These are phyloP conservation scores for Kuraishia ogatae DNA, from an alignment of 805 yeast species.

Conservation along the genomic window DNA sequence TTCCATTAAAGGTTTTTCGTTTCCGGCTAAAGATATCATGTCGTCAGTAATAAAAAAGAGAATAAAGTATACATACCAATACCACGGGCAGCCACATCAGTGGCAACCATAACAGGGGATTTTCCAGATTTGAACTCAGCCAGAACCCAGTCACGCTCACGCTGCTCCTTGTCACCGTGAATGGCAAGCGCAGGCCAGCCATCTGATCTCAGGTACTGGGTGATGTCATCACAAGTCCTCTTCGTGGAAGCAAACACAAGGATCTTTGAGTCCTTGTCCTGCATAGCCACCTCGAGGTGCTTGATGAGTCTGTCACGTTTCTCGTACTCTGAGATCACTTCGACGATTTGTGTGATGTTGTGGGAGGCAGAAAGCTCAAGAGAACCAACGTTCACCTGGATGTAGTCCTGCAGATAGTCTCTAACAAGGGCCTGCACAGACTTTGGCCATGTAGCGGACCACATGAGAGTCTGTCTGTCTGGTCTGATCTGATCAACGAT, in stretches of 20 bases:
- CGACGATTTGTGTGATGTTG: conserved; percentile 88
- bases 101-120: conserved; percentile 96
- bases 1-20: too few relatives aligned
- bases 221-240: conserved; percentile 95
- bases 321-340: conserved; percentile 85
- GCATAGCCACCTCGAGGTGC: conserved; percentile 77
- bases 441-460: conserved; percentile 99
- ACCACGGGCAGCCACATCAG: conserved; percentile 99
- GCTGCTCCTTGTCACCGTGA: conserved; percentile 97
- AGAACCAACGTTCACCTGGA: conserved; percentile 96
- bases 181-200: conserved; percentile 99
- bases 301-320: conserved; percentile 86
- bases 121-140: conserved; percentile 86
- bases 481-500: conserved; percentile 96
- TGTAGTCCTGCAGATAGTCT: conserved; percentile 87
- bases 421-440: conserved; percentile 89
- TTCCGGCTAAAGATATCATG: background rate
- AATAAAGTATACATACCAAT: conserved; percentile 69
- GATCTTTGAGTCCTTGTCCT: conserved; percentile 62
- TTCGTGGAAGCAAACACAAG: conserved; percentile 94
- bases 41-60: conserved; percentile 3
- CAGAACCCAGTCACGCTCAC: conserved; percentile 98
- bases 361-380: conserved; percentile 94
- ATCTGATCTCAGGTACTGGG: conserved; percentile 84
- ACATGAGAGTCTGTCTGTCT: conserved; percentile 98